Evolutionary conservation across 2,329 filamentous ascomycete species (phyloP).

Genomic region (Tolypocladium album): DNA sequence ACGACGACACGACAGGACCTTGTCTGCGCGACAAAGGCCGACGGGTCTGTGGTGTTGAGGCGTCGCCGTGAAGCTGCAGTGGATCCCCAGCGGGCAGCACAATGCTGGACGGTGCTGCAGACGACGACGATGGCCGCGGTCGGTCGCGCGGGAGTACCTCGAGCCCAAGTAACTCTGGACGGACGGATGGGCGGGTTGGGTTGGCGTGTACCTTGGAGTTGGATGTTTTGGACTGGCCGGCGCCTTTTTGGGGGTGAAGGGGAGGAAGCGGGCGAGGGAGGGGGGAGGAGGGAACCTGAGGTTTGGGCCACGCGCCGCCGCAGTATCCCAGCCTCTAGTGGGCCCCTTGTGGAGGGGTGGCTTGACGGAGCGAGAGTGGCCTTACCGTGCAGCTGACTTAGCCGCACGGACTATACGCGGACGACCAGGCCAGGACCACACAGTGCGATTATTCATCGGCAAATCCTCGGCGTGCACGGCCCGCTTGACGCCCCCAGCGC

Average conservation of each 20-base stretch:
- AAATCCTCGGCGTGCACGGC: neutral
- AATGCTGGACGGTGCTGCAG: slow-evolving; percentile 3
- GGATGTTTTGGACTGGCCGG: slow-evolving; percentile 27
- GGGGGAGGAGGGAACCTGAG: slow-evolving; percentile 1
- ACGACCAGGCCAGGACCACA: neutral
- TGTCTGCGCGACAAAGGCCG: neutral
- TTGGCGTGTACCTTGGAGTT: slow-evolving; percentile 14
- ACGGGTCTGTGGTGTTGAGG: slow-evolving; percentile 2
- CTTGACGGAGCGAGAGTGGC: slow-evolving; percentile 1
- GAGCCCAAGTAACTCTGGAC: slow-evolving; percentile 27
- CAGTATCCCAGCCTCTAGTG: neutral
- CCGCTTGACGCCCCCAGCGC: neutral
- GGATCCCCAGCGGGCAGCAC: slow-evolving; percentile 6
- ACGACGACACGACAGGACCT: slow-evolving; percentile 2
- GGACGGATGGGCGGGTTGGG: slow-evolving; percentile 1
- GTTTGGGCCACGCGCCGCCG: slow-evolving; percentile 1
- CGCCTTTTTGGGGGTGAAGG: slow-evolving; percentile 21
- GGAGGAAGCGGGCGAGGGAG: slow-evolving; percentile 9
- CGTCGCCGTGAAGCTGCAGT: slow-evolving; percentile 1
- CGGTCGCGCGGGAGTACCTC: slow-evolving; percentile 23
- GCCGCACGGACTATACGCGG: neutral
- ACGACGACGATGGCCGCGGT: slow-evolving; percentile 12
- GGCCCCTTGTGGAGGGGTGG: slow-evolving; percentile 3
- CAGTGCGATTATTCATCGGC: neutral
- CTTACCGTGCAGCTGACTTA: neutral